Base-by-base conservation (phyloP, 306 rosid genomes). In the Lupinus albus region DNA sequence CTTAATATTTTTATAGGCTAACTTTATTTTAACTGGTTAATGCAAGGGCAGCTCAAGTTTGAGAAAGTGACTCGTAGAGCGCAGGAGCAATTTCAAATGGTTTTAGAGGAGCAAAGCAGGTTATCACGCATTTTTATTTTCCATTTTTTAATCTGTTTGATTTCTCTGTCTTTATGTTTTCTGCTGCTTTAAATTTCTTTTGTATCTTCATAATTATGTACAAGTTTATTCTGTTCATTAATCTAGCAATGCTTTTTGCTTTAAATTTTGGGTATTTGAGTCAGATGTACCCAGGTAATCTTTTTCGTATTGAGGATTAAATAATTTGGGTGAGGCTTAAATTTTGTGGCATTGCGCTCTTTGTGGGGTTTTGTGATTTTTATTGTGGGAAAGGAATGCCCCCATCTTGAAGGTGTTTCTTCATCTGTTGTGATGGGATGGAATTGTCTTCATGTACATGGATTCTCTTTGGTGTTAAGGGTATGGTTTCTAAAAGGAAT, bases 41-140 rank as follows among this genome's bases (percentile, higher is more conserved):
- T 68, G 64, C 8, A 61, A 48, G 79, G 70, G 76, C 86, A 93
- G 99, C 80, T 88, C 87, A 91, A 84, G 74, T 73, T 93, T 68
- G 99, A 90, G 88, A 69, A 82, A 80, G 97, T 90, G 72, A 88
- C 97, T 77, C 97, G 98, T 20, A 85, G 89, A 80, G 97, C 98
- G 6, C 97, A 90, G 67, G 99, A 88, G 83, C 99, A 93, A 78
- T 84, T 93, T 78, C 99, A 93, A 77, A 88, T 85, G 86, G 97
- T 77, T 44, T 72, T 93, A 71, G 99, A 93, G 81, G 96, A 90
- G 73, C 85, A 90, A 81, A 93, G 90, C 89, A 90, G 97, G 99
- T 88, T 58, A 8, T 39, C 8, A 36, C 50, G 33, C 44, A 38
- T 41, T 74, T 28, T 58, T 66, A 17, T 66, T 51, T 16, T 65